phyloP scores from a whole-genome alignment of 1,284 basidiomycete species.

The Grifola frondosa region DNA sequence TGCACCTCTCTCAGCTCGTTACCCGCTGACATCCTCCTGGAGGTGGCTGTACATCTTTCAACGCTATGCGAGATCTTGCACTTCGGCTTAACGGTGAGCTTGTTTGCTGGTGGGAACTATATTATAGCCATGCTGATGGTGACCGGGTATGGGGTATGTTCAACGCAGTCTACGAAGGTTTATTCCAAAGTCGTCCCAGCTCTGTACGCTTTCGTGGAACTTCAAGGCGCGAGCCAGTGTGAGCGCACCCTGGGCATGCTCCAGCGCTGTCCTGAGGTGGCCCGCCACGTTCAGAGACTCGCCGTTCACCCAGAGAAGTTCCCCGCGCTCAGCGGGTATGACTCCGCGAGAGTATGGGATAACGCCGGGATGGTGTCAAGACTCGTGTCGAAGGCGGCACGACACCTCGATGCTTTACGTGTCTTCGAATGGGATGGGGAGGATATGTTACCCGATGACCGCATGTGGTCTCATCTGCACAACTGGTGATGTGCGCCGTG shows the following conservation, averaged over 20 bases:
- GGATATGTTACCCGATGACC: conserved; percentile 61
- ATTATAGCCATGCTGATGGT: too few relatives aligned
- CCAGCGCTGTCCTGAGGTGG: conserved; percentile 46
- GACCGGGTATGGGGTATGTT: too few relatives aligned
- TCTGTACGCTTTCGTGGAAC: conserved; percentile 56
- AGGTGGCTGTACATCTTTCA: conserved; percentile 55
- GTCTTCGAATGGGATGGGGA: conserved; percentile 70
- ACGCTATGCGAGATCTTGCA: conserved; percentile 53
- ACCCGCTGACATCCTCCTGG: conserved; percentile 63
- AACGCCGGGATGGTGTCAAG: conserved; percentile 28
- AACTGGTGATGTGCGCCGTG: conserved; percentile 44
- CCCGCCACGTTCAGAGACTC: conserved; percentile 63
- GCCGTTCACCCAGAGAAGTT: conserved; percentile 42
- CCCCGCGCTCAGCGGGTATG: conserved; percentile 6
- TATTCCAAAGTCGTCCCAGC: conserved; percentile 53
- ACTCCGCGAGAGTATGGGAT: conserved; percentile 21
- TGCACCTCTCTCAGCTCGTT: conserved; percentile 26
- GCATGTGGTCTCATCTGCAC: conserved; percentile 72
- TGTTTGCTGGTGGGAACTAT: too few relatives aligned
- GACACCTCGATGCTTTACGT: conserved; percentile 56
- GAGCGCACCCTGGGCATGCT: conserved; percentile 64
- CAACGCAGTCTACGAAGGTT: conserved; percentile 40
- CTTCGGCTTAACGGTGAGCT: conserved; percentile 54
- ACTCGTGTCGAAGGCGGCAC: conserved; percentile 38
- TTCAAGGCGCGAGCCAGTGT: conserved; percentile 58